Evolutionary conservation across 2,329 filamentous ascomycete genomes (phyloP).

Genomic region (Scedosporium aurantiacum): DNA sequence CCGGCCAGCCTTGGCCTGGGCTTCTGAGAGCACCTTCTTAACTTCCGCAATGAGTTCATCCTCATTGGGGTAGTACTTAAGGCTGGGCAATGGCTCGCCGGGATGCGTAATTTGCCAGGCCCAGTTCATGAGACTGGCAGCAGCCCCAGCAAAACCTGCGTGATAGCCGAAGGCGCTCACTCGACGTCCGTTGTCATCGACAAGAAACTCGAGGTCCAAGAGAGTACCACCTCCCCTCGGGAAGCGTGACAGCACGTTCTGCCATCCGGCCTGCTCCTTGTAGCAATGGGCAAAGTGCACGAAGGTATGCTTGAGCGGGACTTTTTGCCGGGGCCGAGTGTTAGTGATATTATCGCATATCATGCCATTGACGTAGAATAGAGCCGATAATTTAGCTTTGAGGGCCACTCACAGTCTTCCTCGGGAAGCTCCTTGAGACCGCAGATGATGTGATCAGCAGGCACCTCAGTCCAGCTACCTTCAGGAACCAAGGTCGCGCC

Average conservation of each 20-base stretch:
- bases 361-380: neutral
- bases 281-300: constrained; percentile 57
- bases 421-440: constrained; percentile 71
- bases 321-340: neutral
- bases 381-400: neutral
- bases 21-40: constrained; percentile 54
- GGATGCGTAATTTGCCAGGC: constrained; percentile 68
- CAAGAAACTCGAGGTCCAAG: constrained; percentile 79
- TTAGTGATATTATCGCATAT: neutral
- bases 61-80: constrained; percentile 58
- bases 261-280: constrained; percentile 70
- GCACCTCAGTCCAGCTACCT: constrained; percentile 57
- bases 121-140: constrained; percentile 70
- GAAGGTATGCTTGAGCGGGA: constrained; percentile 1
- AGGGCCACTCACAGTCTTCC: constrained; percentile 42
- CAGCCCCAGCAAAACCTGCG: constrained; percentile 66
- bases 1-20: constrained; percentile 32
- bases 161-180: constrained; percentile 65
- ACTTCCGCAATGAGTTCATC: constrained; percentile 59
- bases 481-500: constrained; percentile 57
- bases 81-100: constrained; percentile 37
- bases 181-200: constrained; percentile 55
- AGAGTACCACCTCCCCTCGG: constrained; percentile 65
- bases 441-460: constrained; percentile 58
- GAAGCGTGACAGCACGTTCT: constrained; percentile 68